A percentile compares a stretch with the other conserved stretches of the same genome.
These are phyloP conservation scores for Chondrostereum purpureum DNA, from an alignment of 1,284 basidiomycete species.

Conservation along the genomic window DNA sequence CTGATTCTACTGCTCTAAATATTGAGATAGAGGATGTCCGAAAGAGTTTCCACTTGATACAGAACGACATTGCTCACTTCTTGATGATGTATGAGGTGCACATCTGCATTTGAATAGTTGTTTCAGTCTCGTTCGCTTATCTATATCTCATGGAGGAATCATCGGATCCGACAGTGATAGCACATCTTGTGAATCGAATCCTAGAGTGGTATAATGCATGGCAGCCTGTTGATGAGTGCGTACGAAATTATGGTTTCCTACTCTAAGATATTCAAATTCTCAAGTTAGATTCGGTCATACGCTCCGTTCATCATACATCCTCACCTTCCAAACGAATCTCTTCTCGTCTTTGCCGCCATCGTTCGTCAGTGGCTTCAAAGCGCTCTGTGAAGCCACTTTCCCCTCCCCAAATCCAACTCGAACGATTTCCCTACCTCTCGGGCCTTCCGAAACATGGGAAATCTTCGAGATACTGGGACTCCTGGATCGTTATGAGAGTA, in stretches of 20 bases:
- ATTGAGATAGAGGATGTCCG: constrained; percentile 52
- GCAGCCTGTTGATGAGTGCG: constrained; percentile 53
- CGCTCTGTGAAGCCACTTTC: constrained; percentile 54
- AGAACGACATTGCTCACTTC: constrained; percentile 49
- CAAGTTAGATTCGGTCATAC: constrained; percentile 62
- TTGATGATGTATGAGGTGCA: constrained; percentile 58
- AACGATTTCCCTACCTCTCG: constrained; percentile 15
- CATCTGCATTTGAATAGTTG: no score
- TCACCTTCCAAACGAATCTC: constrained; percentile 63
- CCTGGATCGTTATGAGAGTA: constrained; percentile 78
- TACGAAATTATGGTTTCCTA: constrained; percentile 11
- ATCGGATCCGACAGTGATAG: constrained; percentile 41
- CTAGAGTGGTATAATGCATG: constrained; percentile 64
- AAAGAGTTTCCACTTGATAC: constrained; percentile 50
- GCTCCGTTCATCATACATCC: constrained; percentile 52
- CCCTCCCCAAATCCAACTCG: constrained; percentile 25
- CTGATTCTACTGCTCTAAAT: constrained; percentile 11
- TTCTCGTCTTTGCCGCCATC: constrained; percentile 60
- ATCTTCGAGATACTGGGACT: constrained; percentile 71
- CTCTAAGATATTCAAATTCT: constrained; percentile 11
- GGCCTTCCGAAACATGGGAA: constrained; percentile 39
- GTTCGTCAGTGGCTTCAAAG: constrained; percentile 60
- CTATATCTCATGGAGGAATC: constrained; percentile 29
- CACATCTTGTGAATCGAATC: constrained; percentile 46
- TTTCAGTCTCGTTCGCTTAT: constrained; percentile 3